Percentiles rank a stretch among this genome's conserved stretches.
Evolutionary conservation across 495 filamentous ascomycete genomes (phyloP).

Genomic region (Aspergillus incahuasiensis): DNA sequence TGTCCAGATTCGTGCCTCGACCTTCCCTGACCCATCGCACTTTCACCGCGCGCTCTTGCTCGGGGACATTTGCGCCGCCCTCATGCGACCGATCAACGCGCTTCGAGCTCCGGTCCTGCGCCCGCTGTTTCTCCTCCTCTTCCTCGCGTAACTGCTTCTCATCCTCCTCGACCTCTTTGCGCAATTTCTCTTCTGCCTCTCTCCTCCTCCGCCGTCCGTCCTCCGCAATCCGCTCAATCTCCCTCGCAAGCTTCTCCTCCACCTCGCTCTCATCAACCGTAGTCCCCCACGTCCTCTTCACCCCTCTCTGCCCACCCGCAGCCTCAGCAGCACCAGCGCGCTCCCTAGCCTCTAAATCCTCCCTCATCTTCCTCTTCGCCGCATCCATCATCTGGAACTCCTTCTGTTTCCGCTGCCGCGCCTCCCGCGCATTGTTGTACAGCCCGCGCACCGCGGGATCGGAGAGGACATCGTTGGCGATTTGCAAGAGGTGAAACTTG

Average conservation of each 20-base stretch:
- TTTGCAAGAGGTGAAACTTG: constrained; percentile 68
- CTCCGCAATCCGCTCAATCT: constrained; percentile 60
- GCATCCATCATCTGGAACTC: constrained; percentile 63
- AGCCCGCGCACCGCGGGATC: constrained; percentile 55
- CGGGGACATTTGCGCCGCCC: constrained; percentile 44
- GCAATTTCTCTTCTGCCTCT: constrained; percentile 46
- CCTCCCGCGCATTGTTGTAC: constrained; percentile 67
- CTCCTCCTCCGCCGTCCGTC: constrained; percentile 52
- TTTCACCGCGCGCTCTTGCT: constrained; percentile 56
- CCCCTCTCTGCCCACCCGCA: constrained; percentile 27
- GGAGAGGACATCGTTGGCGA: constrained; percentile 67
- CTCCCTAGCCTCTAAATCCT: constrained; percentile 67
- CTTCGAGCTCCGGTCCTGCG: constrained; percentile 30
- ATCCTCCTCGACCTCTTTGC: constrained; percentile 47
- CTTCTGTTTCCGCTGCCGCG: constrained; percentile 55
- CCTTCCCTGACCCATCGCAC: constrained; percentile 54
- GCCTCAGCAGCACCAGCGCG: constrained; percentile 31
- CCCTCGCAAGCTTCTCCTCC: constrained; percentile 54
- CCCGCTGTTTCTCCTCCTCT: constrained; percentile 31
- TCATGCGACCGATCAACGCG: constrained; percentile 39
- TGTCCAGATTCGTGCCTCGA: constrained; percentile 37
- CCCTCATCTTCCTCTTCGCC: constrained; percentile 65
- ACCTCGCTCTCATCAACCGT: constrained; percentile 41
- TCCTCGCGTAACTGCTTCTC: constrained; percentile 37
- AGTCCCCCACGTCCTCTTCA: constrained; percentile 44